Percentiles rank a stretch among this genome's conserved stretches.
These are phyloP conservation scores for Volvox reticuliferus DNA, from an alignment of 139 green algal genomes.

Conservation along the genomic window DNA sequence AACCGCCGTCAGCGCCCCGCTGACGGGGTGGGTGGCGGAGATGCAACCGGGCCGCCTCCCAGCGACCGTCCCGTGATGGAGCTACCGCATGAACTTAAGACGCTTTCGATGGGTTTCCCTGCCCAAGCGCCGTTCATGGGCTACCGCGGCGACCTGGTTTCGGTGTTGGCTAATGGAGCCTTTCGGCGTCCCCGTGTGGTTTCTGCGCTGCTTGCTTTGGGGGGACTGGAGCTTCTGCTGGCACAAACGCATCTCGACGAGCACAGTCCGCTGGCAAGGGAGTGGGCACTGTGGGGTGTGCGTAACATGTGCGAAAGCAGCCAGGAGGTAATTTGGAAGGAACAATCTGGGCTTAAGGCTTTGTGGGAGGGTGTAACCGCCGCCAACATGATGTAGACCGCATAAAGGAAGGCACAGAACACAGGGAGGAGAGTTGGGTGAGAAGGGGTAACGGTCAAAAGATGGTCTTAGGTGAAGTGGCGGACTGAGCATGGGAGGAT, in stretches of 20 bases:
- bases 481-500: no score
- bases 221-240: conserved; percentile 78
- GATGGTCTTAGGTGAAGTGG: no score
- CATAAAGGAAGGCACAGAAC: no score
- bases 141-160: conserved; percentile 82
- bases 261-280: conserved; percentile 76
- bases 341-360: no score
- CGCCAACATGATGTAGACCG: no score
- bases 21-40: not conserved
- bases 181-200: conserved; percentile 47
- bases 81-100: not conserved
- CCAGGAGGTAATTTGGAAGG: conserved; percentile 49
- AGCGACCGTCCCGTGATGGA: not conserved
- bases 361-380: no score
- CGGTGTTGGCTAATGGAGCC: conserved; percentile 75
- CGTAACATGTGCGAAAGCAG: conserved; percentile 90
- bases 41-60: not conserved
- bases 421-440: no score
- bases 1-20: not conserved
- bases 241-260: conserved; percentile 74
- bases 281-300: conserved; percentile 93
- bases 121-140: conserved; percentile 68
- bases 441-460: no score
- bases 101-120: not conserved
- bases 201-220: conserved; percentile 48